A percentile compares a stretch with the other conserved stretches of the same genome.
These are phyloP conservation scores for Neopestalotiopsis sp. DNA, from an alignment of 2,329 filamentous ascomycete genomes.

Conservation along the genomic window DNA sequence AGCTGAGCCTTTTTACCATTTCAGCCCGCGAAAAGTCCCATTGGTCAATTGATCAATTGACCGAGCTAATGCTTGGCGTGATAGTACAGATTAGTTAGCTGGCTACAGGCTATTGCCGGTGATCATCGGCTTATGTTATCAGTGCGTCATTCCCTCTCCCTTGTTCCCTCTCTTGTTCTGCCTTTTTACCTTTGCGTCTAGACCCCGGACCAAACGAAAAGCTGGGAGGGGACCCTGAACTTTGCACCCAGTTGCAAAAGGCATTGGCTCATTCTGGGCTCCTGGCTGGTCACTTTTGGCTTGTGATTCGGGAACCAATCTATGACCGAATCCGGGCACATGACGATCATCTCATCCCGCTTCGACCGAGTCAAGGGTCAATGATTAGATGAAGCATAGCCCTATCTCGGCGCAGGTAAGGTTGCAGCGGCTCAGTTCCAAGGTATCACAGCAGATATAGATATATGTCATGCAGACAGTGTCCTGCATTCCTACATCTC, in stretches of 20 bases:
- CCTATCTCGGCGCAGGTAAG: neutral
- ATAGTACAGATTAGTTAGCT: neutral
- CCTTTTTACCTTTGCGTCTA: neutral
- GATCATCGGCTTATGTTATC: conserved; percentile 17
- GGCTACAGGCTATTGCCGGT: conserved; percentile 14
- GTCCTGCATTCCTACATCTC: neutral
- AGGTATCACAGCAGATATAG: neutral
- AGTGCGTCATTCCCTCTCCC: conserved; percentile 5
- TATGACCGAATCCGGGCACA: conserved; percentile 3
- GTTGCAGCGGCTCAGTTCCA: neutral
- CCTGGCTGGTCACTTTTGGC: neutral
- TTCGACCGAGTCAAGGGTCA: neutral
- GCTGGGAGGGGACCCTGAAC: neutral
- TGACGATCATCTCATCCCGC: neutral
- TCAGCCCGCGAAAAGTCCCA: conserved; percentile 18
- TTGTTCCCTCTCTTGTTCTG: neutral
- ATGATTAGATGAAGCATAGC: conserved; percentile 1
- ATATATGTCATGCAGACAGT: neutral
- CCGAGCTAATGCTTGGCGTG: neutral
- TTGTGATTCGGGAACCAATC: conserved; percentile 2
- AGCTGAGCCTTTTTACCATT: neutral
- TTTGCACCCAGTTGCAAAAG: neutral
- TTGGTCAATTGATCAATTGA: conserved; percentile 4
- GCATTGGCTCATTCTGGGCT: neutral
- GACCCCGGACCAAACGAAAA: neutral